Conservation (phyloP, 805 yeast species). For the Candida gorgasii region DNA sequence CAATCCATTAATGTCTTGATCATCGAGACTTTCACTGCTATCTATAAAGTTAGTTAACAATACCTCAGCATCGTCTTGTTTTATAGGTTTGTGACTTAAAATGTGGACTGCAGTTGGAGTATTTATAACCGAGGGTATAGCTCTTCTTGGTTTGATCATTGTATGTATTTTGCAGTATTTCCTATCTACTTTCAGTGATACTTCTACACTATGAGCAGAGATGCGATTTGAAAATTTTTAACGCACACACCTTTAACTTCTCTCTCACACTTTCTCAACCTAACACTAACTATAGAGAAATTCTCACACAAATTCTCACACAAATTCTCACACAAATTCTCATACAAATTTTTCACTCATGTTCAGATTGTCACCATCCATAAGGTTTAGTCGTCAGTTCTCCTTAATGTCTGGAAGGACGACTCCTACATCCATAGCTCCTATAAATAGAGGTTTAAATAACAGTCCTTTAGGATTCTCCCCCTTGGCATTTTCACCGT, state of each 20-base stretch:
- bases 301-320: neutral
- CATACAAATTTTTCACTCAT: neutral
- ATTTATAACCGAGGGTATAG: constrained; percentile 45
- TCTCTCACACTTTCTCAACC: neutral
- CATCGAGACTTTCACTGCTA: constrained; percentile 34
- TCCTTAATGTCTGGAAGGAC: neutral
- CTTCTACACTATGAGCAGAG: constrained; percentile 17
- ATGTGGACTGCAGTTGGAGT: constrained; percentile 47
- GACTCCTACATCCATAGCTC: too few relatives aligned
- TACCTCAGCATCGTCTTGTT: constrained; percentile 46
- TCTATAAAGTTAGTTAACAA: constrained; percentile 44
- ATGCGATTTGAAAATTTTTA: constrained; percentile 7
- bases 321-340: neutral
- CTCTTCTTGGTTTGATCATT: constrained; percentile 33
- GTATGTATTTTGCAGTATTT: too few relatives aligned
- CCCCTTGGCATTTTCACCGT: neutral
- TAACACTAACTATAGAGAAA: too few relatives aligned
- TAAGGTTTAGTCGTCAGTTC: neutral
- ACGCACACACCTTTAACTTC: neutral
- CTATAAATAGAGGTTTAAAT: too few relatives aligned
- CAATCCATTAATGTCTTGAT: constrained; percentile 34
- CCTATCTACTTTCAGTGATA: too few relatives aligned
- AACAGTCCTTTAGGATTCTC: too few relatives aligned
- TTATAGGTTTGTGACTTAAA: constrained; percentile 26
- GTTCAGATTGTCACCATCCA: neutral